These are phyloP conservation scores for Diaporthe eres DNA, from an alignment of 2,329 filamentous ascomycete species.

Conservation along the genomic window DNA sequence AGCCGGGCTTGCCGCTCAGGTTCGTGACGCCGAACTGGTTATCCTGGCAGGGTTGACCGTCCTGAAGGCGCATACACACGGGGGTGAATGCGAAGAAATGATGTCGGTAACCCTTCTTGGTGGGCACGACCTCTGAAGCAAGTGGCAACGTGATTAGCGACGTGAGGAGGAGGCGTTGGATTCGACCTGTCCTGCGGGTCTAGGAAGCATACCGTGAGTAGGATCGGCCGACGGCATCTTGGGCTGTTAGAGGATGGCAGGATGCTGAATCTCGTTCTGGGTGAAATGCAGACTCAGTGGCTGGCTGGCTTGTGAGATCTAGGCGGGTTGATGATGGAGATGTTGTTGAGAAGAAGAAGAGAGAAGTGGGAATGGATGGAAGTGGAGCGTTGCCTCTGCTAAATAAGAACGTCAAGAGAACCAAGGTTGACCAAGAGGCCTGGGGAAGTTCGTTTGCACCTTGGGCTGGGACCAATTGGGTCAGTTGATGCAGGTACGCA, in stretches of 20 bases:
- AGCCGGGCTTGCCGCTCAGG: not conserved
- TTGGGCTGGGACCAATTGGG: not conserved
- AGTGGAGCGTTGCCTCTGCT: not conserved
- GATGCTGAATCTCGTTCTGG: not conserved
- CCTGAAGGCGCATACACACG: not conserved
- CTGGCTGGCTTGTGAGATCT: not conserved
- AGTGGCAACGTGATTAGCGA: not conserved
- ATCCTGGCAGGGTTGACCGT: conserved; percentile 3
- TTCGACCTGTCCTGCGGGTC: not conserved
- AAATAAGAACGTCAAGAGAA: not conserved
- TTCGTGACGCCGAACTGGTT: conserved; percentile 31
- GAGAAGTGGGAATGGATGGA: not conserved
- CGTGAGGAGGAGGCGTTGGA: not conserved
- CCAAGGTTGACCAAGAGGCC: no score
- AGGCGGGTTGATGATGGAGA: not conserved
- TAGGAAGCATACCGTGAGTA: not conserved
- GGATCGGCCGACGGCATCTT: not conserved
- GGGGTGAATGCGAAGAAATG: conserved; percentile 36
- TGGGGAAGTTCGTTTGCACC: not conserved
- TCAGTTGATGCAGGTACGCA: not conserved
- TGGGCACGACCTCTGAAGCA: conserved; percentile 13
- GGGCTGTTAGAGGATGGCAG: not conserved
- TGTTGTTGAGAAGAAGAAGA: not conserved
- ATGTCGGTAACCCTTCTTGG: not conserved
- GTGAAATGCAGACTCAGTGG: not conserved